Evolutionary conservation across 2,329 filamentous ascomycete species (phyloP), one percentile per base, ranked within the genome.

Genomic region (Sarocladium strictum): DNA sequence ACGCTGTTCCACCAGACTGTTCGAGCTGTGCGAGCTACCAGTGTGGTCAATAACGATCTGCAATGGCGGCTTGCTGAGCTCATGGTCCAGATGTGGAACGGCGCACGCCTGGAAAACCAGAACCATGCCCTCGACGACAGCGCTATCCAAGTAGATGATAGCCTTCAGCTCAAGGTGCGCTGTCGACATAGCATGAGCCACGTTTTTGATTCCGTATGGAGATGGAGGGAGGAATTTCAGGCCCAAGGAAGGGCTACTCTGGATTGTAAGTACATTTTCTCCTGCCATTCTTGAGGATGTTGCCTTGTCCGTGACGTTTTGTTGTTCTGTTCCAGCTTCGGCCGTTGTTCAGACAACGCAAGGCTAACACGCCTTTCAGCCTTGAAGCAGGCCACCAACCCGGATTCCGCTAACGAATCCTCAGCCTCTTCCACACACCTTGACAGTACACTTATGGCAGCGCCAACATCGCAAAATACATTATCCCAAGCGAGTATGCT

Each of bases 71-170:
- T 93, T 57, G 87, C 88, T 2, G 89, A 93, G 71, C 79, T 94
- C n/a, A 87, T 93, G 76, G 88, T 89, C 5, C 89, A 93, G 70
- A 86, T 94, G 68, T 94, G 88, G 87, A 89, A 90, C 62, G 86
- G 81, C 2, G 79, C 80, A n/a, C 75, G 79, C 11, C 69, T 81
- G 10, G 78, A 81, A 33, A 70, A 68, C 59, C 71, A 72, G 60
- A 70, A 72, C 62, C 74, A 76, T 23, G 63, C 72, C 35, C 76
- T 76, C 56, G 73, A 83, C 57, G 68, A 74, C 40, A 67, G 71
- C 2, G 72, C 78, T 17, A 71, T 75, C 41, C 69, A 76, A 35
- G 75, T 86, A 40, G 87, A 91, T 62, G 85, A 89, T 61, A 87
- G 80, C 57, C 72, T 93, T 41, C 86, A 91, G 65, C 78, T 94